These are phyloP conservation scores for Fusarium luffae DNA, from an alignment of 2,329 filamentous ascomycete species.

Conservation along the genomic window DNA sequence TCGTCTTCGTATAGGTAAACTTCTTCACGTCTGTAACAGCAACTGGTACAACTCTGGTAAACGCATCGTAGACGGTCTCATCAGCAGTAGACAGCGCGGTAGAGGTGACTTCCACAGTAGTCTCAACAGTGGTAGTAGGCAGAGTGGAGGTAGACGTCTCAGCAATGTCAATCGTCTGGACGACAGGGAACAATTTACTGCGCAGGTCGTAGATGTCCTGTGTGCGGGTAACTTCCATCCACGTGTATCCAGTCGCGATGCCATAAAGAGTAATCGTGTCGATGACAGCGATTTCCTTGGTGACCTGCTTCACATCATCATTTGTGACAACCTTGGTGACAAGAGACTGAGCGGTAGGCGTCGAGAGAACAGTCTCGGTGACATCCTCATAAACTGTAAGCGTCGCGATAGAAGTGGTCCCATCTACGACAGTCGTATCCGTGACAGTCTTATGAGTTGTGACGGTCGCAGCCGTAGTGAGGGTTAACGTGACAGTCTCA, in stretches of 20 bases:
- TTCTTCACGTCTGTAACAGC: slow-evolving; percentile 17
- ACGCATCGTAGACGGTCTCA: neutral
- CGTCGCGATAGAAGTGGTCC: neutral
- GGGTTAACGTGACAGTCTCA: slow-evolving; percentile 4
- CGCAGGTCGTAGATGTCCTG: slow-evolving; percentile 8
- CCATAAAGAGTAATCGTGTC: slow-evolving; percentile 7
- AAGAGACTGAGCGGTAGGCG: neutral
- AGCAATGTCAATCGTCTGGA: neutral
- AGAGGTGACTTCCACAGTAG: slow-evolving; percentile 9
- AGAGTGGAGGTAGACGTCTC: slow-evolving; percentile 3
- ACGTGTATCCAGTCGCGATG: slow-evolving; percentile 1
- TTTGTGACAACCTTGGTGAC: slow-evolving; percentile 3
- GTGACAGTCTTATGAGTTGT: slow-evolving; percentile 6
- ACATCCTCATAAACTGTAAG: slow-evolving; percentile 12
- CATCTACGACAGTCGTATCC: neutral
- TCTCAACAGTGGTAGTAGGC: slow-evolving; percentile 9
- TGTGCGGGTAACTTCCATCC: slow-evolving; percentile 4
- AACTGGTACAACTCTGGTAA: slow-evolving; percentile 5
- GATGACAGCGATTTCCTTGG: neutral
- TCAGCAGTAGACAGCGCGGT: slow-evolving; percentile 12
- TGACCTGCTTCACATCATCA: slow-evolving; percentile 4
- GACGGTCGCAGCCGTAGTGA: neutral
- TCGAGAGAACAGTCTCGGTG: slow-evolving; percentile 6
- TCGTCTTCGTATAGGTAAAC: slow-evolving; percentile 12
- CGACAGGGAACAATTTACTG: neutral